Conservation (phyloP, 345 rosid genomes). For the Gossypium herbaceum region DNA sequence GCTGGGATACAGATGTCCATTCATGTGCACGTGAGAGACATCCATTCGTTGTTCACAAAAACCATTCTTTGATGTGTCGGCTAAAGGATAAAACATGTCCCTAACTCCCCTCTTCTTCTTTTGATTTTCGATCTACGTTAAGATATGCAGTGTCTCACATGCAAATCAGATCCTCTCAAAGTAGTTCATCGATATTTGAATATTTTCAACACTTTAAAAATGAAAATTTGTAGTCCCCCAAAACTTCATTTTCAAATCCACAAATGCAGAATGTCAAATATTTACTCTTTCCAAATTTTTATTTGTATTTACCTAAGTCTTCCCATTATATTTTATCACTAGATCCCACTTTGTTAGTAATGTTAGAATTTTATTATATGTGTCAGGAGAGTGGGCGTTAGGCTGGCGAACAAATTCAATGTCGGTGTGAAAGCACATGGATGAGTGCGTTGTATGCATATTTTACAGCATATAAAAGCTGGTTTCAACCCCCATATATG, state of each 20-base stretch:
- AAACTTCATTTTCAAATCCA: too few species aligned
- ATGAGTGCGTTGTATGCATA: slow-evolving; percentile 14
- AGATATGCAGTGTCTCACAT: slow-evolving; percentile 28
- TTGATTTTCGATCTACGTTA: background rate
- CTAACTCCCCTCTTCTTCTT: background rate
- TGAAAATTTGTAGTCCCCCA: too few species aligned
- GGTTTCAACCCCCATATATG: slow-evolving; percentile 22
- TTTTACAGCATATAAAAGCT: slow-evolving; percentile 12
- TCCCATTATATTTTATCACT: too few species aligned
- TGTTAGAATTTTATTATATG: too few species aligned
- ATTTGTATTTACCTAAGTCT: too few species aligned
- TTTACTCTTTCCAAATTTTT: too few species aligned
- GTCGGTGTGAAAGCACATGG: slow-evolving; percentile 11
- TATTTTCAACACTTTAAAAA: too few species aligned
- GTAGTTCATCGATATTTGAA: background rate
- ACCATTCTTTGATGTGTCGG: background rate
- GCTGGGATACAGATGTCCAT: background rate
- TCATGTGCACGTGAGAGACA: slow-evolving; percentile 16
- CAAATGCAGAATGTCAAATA: too few species aligned
- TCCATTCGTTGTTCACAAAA: background rate
- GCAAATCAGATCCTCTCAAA: slow-evolving; percentile 12
- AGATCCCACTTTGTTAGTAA: too few species aligned
- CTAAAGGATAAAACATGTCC: background rate
- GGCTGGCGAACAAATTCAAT: too few species aligned
- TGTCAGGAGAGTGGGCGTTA: too few species aligned